These are phyloP conservation scores for Kodamaea neixiangensis DNA, from an alignment of 805 yeast species.

Conservation along the genomic window DNA sequence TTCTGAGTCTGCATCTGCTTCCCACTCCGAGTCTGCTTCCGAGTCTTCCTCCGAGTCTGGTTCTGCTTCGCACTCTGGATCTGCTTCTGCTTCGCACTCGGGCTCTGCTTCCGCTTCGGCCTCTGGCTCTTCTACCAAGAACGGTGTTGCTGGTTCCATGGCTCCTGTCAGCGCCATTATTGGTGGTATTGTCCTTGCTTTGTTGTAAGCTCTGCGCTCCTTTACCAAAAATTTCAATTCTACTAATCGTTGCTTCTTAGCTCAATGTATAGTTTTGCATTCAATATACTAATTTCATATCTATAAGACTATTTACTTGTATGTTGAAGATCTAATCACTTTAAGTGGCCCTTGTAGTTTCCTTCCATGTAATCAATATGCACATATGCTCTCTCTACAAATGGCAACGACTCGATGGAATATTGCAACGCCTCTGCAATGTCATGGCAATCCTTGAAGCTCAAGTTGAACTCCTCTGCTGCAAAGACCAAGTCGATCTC, in stretches of 20 bases:
- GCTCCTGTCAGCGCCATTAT: constrained; percentile 13
- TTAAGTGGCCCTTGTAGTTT: constrained; percentile 43
- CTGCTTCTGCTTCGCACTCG: constrained; percentile 3
- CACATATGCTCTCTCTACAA: constrained; percentile 79
- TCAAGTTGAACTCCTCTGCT: constrained; percentile 43
- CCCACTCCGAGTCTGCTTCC: constrained; percentile 4
- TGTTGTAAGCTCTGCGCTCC: constrained; percentile 8
- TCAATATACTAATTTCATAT: not conserved
- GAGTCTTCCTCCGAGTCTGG: constrained; percentile 6
- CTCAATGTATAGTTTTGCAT: not conserved
- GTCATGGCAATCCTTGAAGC: constrained; percentile 72
- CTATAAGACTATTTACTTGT: too few relatives aligned
- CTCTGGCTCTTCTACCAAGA: constrained; percentile 8
- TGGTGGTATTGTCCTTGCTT: constrained; percentile 12
- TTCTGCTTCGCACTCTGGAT: constrained; percentile 2
- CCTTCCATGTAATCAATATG: constrained; percentile 67
- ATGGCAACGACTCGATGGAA: constrained; percentile 74
- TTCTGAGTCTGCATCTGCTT: constrained; percentile 5
- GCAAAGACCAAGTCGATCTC: constrained; percentile 70
- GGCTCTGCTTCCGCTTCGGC: constrained; percentile 2
- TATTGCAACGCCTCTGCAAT: constrained; percentile 81
- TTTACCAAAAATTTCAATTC: constrained; percentile 1
- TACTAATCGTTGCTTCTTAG: constrained; percentile 5
- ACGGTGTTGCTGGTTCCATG: constrained; percentile 1
- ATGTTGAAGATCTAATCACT: too few relatives aligned